Evolutionary conservation across 768 basidiomycete species (phyloP).

Genomic region (Auricularia heimuer): DNA sequence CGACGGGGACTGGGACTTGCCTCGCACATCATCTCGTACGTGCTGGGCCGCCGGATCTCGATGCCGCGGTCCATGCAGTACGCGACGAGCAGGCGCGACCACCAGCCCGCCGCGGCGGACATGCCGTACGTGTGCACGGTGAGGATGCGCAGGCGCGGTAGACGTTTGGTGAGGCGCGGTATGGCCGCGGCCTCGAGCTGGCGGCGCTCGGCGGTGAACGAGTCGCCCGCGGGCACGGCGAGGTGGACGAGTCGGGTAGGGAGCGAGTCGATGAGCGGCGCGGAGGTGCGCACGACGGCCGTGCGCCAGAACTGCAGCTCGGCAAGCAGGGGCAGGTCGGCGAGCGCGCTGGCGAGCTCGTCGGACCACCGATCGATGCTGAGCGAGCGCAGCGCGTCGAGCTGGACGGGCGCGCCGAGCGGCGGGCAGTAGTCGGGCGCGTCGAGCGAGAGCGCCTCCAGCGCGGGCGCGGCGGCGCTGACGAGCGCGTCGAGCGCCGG

Average conservation of each 20-base stretch:
- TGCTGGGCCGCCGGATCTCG: not conserved
- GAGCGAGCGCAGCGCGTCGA: not conserved
- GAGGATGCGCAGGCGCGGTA: not conserved
- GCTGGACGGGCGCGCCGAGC: not conserved
- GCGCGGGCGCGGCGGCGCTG: not conserved
- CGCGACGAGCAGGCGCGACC: not conserved
- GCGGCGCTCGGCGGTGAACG: not conserved
- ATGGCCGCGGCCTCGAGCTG: not conserved
- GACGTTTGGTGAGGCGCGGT: not conserved
- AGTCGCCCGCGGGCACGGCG: not conserved
- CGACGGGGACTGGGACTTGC: not conserved
- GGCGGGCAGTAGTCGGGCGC: not conserved
- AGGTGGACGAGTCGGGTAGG: not conserved
- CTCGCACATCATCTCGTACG: not conserved
- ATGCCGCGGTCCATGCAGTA: not conserved
- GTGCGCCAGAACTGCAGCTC: not conserved
- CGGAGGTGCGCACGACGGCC: not conserved
- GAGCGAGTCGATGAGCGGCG: not conserved
- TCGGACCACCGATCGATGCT: not conserved
- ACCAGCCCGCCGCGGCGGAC: not conserved
- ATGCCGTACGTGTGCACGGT: not conserved
- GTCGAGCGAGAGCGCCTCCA: not conserved
- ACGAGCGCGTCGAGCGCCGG: not conserved
- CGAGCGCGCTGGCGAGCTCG: not conserved
- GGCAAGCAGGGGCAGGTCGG: not conserved